Evolutionary conservation across 1,139 yeast genomes (phyloP).

Genomic region (Yamadazyma trypodendri): DNA sequence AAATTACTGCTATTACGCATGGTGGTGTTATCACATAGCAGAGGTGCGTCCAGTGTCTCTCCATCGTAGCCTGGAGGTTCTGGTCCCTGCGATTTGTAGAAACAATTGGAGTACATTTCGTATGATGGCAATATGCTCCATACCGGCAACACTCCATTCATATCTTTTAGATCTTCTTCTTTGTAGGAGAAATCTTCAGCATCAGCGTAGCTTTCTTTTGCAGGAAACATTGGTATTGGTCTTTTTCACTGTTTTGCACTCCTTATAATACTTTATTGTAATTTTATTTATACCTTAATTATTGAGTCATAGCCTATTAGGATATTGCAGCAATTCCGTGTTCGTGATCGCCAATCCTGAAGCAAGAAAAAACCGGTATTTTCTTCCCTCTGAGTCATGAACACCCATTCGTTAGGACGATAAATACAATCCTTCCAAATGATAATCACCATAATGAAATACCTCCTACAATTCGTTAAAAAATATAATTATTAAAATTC

Average conservation of each 20-base stretch:
- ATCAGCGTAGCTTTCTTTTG: slow-evolving; percentile 10
- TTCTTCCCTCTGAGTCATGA: too few relatives aligned
- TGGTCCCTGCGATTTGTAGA: slow-evolving; percentile 8
- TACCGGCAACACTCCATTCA: slow-evolving; percentile 16
- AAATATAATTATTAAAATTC: too few relatives aligned
- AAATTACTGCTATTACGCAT: background rate
- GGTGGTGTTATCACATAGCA: background rate
- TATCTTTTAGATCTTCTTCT: slow-evolving; percentile 10
- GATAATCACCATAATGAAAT: too few relatives aligned
- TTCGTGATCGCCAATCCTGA: too few relatives aligned
- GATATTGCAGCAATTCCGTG: too few relatives aligned
- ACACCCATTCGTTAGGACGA: too few relatives aligned
- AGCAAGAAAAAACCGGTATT: too few relatives aligned
- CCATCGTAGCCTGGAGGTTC: slow-evolving; percentile 17
- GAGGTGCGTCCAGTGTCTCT: background rate
- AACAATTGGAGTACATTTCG: slow-evolving; percentile 18
- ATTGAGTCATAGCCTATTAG: background rate
- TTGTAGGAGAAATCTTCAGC: slow-evolving; percentile 7
- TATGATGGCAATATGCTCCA: slow-evolving; percentile 34
- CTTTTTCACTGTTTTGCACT: too few relatives aligned
- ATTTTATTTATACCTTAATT: background rate
- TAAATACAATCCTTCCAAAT: too few relatives aligned
- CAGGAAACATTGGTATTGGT: too few relatives aligned
- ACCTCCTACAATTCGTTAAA: too few relatives aligned
- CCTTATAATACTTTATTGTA: too few relatives aligned